Percentiles rank a stretch among this genome's conserved stretches.
Evolutionary conservation across 1,139 yeast genomes (phyloP).

Genomic region (Dujonia santamariae): DNA sequence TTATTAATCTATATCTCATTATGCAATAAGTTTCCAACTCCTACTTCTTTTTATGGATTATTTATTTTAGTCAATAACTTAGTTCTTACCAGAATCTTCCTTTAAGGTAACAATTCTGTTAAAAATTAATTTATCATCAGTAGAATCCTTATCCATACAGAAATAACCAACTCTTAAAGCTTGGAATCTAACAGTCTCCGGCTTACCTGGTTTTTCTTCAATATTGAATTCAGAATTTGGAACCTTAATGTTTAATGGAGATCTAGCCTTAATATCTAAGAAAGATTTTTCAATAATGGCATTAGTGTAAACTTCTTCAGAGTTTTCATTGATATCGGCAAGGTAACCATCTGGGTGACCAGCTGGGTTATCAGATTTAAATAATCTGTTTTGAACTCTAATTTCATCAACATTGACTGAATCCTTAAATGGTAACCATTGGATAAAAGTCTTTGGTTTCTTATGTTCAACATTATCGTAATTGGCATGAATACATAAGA

Average conservation of each 20-base stretch:
- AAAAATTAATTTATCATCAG: conserved; percentile 58
- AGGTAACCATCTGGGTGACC: conserved; percentile 86
- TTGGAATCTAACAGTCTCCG: conserved; percentile 94
- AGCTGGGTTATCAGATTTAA: conserved; percentile 88
- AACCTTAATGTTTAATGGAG: conserved; percentile 74
- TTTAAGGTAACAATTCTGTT: conserved; percentile 89
- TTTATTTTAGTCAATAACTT: too few species aligned
- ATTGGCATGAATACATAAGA: conserved; percentile 70
- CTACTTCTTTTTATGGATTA: too few species aligned
- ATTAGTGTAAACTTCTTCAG: conserved; percentile 62
- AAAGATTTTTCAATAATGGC: conserved; percentile 83
- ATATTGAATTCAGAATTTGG: conserved; percentile 70
- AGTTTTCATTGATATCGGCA: conserved; percentile 75
- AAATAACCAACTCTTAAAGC: conserved; percentile 97
- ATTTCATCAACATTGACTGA: conserved; percentile 69
- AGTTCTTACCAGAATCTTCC: conserved; percentile 57
- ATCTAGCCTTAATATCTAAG: conserved; percentile 58
- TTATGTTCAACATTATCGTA: conserved; percentile 61
- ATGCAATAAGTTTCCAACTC: too few species aligned
- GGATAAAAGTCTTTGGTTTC: conserved; percentile 92
- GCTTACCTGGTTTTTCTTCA: conserved; percentile 52
- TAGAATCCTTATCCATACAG: conserved; percentile 81
- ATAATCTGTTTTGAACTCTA: conserved; percentile 82
- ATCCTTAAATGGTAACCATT: conserved; percentile 83
- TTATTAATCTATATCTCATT: too few species aligned